Evolutionary conservation across 306 rosid species (phyloP).

Genomic region (Gleditsia sinensis): DNA sequence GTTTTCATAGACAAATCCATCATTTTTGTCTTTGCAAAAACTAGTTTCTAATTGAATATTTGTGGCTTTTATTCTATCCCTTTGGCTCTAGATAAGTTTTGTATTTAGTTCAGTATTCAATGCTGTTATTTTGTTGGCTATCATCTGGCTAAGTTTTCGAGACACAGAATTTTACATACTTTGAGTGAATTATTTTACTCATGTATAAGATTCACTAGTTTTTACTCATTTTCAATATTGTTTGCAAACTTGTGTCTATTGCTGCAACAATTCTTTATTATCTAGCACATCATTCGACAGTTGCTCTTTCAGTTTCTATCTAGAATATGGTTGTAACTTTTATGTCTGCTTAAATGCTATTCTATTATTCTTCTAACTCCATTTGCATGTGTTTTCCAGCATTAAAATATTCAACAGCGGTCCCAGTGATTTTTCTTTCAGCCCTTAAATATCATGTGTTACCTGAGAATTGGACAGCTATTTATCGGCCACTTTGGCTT

Average conservation of each 20-base stretch:
- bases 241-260: background rate
- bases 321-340: background rate
- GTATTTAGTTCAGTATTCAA: background rate
- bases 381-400: constrained; percentile 65
- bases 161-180: background rate
- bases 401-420: constrained; percentile 88
- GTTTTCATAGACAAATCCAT: constrained; percentile 8
- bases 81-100: background rate
- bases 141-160: background rate
- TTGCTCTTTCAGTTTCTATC: background rate
- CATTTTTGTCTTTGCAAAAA: background rate
- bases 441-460: constrained; percentile 92
- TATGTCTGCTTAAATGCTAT: background rate
- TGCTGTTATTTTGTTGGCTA: background rate
- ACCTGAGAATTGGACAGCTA: constrained; percentile 76
- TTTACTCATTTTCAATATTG: constrained; percentile 2
- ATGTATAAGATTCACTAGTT: background rate
- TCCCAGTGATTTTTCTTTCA: constrained; percentile 94
- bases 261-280: background rate
- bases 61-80: background rate
- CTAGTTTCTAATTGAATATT: constrained; percentile 4
- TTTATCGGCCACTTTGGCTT: constrained; percentile 96
- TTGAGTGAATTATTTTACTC: background rate
- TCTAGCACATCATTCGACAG: background rate
- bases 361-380: constrained; percentile 41